These are phyloP conservation scores for Capniomyces stellatus DNA, from an alignment of 371 early-diverging fungal species.

Conservation along the genomic window DNA sequence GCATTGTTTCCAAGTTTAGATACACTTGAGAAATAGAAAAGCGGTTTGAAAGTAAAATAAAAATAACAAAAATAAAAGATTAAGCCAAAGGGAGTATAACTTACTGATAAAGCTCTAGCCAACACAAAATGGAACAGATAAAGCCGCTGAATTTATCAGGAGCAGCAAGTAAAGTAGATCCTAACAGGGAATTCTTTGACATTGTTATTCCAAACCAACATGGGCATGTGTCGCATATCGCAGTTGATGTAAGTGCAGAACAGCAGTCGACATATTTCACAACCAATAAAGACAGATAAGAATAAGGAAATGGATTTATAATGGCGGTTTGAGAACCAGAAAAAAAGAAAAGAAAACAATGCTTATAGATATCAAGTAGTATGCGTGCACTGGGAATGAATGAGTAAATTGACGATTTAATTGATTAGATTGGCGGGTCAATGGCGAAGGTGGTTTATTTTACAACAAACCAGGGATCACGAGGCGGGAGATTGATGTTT, in stretches of 20 bases:
- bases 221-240: slow-evolving; percentile 74
- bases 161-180: slow-evolving; percentile 14
- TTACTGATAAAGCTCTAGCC: too few relatives aligned
- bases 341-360: too few relatives aligned
- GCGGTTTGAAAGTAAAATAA: background rate
- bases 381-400: too few relatives aligned
- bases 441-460: slow-evolving; percentile 89
- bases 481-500: slow-evolving; percentile 83
- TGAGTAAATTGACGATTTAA: too few relatives aligned
- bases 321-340: too few relatives aligned
- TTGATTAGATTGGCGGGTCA: slow-evolving; percentile 91
- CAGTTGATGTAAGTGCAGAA: slow-evolving; percentile 65
- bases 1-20: too few relatives aligned
- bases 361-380: too few relatives aligned
- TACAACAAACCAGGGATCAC: slow-evolving; percentile 27
- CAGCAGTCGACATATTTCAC: too few relatives aligned
- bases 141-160: slow-evolving; percentile 17
- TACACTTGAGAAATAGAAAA: too few relatives aligned
- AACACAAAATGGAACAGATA: background rate
- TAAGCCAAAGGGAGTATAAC: background rate
- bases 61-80: background rate
- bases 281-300: too few relatives aligned
- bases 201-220: slow-evolving; percentile 77
- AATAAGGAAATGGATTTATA: too few relatives aligned
- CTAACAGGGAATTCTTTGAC: slow-evolving; percentile 25